Evolutionary conservation across 257 asterid genomes (phyloP).

Genomic region (Plantago ovata): DNA sequence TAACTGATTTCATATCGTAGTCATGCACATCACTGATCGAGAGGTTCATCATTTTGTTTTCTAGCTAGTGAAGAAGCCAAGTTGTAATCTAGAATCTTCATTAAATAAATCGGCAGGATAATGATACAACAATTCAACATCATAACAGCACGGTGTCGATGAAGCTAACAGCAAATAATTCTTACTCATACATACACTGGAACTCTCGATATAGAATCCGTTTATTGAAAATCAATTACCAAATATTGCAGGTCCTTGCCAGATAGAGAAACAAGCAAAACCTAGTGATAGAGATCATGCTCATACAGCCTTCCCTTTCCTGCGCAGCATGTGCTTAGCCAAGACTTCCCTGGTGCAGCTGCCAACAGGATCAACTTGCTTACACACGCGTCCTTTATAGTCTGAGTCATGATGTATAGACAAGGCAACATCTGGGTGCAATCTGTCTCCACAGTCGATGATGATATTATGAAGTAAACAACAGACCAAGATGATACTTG

Average conservation of each 20-base stretch:
- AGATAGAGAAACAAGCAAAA: constrained; percentile 8
- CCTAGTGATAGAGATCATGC: not conserved
- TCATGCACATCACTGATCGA: too few relatives aligned
- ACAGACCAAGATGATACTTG: constrained; percentile 84
- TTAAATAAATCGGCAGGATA: too few relatives aligned
- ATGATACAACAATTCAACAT: too few relatives aligned
- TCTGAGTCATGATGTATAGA: constrained; percentile 58
- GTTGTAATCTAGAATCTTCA: too few relatives aligned
- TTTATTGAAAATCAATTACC: too few relatives aligned
- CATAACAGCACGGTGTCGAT: too few relatives aligned
- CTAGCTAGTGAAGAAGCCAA: too few relatives aligned
- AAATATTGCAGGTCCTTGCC: constrained; percentile 1
- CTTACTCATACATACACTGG: too few relatives aligned
- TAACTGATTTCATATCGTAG: too few relatives aligned
- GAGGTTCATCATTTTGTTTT: too few relatives aligned
- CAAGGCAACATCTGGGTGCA: constrained; percentile 56
- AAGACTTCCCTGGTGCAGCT: constrained; percentile 49
- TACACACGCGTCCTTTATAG: constrained; percentile 31
- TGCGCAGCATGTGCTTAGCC: constrained; percentile 32
- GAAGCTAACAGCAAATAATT: too few relatives aligned
- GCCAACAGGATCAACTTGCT: constrained; percentile 53
- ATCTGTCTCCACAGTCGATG: constrained; percentile 73
- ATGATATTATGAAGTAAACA: constrained; percentile 87
- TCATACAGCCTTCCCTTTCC: constrained; percentile 20
- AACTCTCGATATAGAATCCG: too few relatives aligned